Base-by-base conservation (phyloP, 805 yeast species). In the Barnettozyma salicaria region DNA sequence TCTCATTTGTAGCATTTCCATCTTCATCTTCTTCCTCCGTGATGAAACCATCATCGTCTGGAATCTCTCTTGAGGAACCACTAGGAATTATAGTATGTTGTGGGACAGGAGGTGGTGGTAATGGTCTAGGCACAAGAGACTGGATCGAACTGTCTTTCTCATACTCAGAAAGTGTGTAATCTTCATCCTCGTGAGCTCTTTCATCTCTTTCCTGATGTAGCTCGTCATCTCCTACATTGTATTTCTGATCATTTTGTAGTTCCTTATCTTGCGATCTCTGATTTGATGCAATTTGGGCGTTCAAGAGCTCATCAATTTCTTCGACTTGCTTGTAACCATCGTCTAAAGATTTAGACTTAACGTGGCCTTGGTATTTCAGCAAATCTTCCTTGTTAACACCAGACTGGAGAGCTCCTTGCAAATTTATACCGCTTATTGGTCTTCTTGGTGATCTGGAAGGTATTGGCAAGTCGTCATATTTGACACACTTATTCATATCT, bases 91-190 rank as follows among this genome's bases (percentile, higher is more conserved):
- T 39, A 7, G 42, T 42, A 38, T 54, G 58, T 22, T 46, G 37
- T 17, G 58, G 58, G 2, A 49, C 22, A 5, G 58, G 56, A 21
- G 58, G 58, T 13, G 58, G 58, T 13, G 58, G 58, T 13, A 53
- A 27, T 23, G 58, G 54, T 41, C 52, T 45, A 34, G 46, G 48
- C 12, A 17, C 35, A 18, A 14, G 11, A 5, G 40, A 26, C n/a
- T 41, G 27, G 26, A 22, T 16, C 3, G 41, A 35, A 8, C 19
- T 4, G 8, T 21, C 17, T 34, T 28, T 27, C 25, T 20, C 19
- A 19, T 29, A 19, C 9, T 8, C n/a, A 5, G 11, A 8, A 24
- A 5, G 18, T 16, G 17, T 5, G 22, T 20, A 16, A 16, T 6
- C 22, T n/a, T 27, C 27, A 10, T 17, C 18, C 4, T 16, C 7